Evolutionary conservation across 2,329 filamentous ascomycete species (phyloP).

Genomic region (Microdochium trichocladiopsis): DNA sequence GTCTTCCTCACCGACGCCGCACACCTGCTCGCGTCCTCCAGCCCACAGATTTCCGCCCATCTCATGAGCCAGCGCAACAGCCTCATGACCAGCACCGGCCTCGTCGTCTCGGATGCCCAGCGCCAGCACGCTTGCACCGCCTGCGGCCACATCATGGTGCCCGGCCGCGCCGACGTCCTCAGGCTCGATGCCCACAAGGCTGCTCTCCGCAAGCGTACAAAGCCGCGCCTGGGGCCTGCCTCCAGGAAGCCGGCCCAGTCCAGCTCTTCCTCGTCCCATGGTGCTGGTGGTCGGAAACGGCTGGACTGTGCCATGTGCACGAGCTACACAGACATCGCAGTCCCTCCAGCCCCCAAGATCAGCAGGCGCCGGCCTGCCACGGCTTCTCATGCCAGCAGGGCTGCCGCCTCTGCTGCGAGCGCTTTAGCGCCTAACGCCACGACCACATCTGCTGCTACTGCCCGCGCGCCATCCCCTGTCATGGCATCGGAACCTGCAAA

Average conservation of each 20-base stretch:
- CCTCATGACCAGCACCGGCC: slow-evolving; percentile 38
- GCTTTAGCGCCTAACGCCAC: not conserved
- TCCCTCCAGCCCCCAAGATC: not conserved
- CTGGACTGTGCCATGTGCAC: not conserved
- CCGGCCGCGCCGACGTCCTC: slow-evolving; percentile 36
- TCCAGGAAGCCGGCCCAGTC: not conserved
- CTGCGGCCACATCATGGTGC: slow-evolving; percentile 55
- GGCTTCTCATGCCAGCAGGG: not conserved
- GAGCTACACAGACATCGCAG: not conserved
- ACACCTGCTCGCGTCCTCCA: slow-evolving; percentile 43
- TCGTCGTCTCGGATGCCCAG: slow-evolving; percentile 38
- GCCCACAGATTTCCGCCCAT: slow-evolving; percentile 52
- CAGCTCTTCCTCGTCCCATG: slow-evolving; percentile 2
- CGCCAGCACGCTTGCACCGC: slow-evolving; percentile 48
- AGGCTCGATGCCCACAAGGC: slow-evolving; percentile 29
- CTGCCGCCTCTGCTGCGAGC: not conserved
- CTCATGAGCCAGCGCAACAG: slow-evolving; percentile 47
- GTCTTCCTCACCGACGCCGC: slow-evolving; percentile 50
- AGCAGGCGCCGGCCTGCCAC: not conserved
- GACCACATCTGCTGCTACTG: not conserved
- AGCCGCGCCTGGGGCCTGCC: not conserved
- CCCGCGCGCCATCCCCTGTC: slow-evolving; percentile 2
- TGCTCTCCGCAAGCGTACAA: slow-evolving; percentile 37
- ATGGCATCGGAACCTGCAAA: slow-evolving; percentile 19
- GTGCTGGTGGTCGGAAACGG: not conserved